Base-by-base conservation (phyloP, 345 rosid species). In the Lepidium africanum region DNA sequence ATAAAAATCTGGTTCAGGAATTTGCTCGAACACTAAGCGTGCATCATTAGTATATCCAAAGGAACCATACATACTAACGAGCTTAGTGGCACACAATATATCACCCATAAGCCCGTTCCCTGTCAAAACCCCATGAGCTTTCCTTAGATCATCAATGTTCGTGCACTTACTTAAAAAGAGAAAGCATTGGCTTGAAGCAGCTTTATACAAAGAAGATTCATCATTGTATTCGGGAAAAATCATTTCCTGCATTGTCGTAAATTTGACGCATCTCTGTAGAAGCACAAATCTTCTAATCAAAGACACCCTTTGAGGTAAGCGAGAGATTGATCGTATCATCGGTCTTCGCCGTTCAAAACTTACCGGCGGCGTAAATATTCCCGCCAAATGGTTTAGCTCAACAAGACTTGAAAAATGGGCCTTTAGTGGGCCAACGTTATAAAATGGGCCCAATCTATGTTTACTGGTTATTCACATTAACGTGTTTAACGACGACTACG, bases 1-100 rank as follows among this genome's bases (percentile, higher is more conserved):
- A 81, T 85, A 90, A 69, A 81, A 63, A 74, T 90, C 98, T 32
- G 88, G 87, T 59, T 85, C 41, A 32, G 84, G 86, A 37, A 89
- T 86, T 82, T 61, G 52, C 66, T 87, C 95, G 65, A 92, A 89
- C 83, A 86, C 45, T 19, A 42, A 48, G 61, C 96, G 92, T n/a
- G 98, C 98, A 75, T 48, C 16, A 8, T 59, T 66, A 6, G 83
- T 39, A 8, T 63, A 56, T 32, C 96, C 91, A 59, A 81, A 81
- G 1, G 71, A 73, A 12, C 91, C 91, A 6, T 92, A 92, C 6
- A 83, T 3, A 12, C 90, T 79, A 3, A 84, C 76, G 71, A 92
- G 75, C 74, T 87, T 89, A 4, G 95, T 87, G 25, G 60, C 79
- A 49, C 85, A 77, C 23, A 59, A 76, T 14, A 81, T 74, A 61